Base-by-base conservation (phyloP, 306 rosid genomes). In the Astragalus membranaceus region DNA sequence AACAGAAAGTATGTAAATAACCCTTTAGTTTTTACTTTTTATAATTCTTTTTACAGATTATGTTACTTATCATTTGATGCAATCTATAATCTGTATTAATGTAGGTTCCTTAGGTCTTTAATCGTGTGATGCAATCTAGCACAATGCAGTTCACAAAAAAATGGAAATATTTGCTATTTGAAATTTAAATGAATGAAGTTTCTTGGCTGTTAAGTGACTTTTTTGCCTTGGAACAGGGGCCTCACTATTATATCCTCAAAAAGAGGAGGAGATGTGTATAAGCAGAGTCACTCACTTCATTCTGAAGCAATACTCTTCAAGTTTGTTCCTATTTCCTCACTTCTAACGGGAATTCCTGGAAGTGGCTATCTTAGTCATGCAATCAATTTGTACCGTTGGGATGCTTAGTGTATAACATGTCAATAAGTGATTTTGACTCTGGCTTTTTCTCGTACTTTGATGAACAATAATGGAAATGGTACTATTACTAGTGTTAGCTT, bases 81-180 rank as follows among this genome's bases (percentile, higher is more conserved):
- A 47, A 44, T 58, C n/a, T n/a, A n/a, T n/a, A n/a, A 29, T 52
- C 58, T 73, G 46, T 33, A 64, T 79, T 72, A 53, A 11, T 80
- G 74, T 37, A 93, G 98, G 91, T 93, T 48, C 98, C 96, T 0
- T 96, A 93, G 73, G 88, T 93, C 47, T 93, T 93, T 56, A 80
- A 75, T 57, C 93, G 90, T 49, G 87, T 93, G 58, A 74, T 93
- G 88, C 96, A 90, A 75, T 87, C 98, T 49, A 90, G 79, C 79
- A 78, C 96, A 26, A 86, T 82, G 85, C 96, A 85, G 83, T 84
- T 93, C 65, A 74, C 96, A 57, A 88, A 33, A 57, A 56, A 35
- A 41, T 15, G 44, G 73, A 79, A 65, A 63, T 62, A 32, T 20
- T 75, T 67, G 36, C 39, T 47, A 9, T 80, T 63, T 50, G 41